A percentile compares a stretch with the other conserved stretches of the same genome.
Conservation (phyloP, 1,284 basidiomycete species). For the Boletus sp. region DNA sequence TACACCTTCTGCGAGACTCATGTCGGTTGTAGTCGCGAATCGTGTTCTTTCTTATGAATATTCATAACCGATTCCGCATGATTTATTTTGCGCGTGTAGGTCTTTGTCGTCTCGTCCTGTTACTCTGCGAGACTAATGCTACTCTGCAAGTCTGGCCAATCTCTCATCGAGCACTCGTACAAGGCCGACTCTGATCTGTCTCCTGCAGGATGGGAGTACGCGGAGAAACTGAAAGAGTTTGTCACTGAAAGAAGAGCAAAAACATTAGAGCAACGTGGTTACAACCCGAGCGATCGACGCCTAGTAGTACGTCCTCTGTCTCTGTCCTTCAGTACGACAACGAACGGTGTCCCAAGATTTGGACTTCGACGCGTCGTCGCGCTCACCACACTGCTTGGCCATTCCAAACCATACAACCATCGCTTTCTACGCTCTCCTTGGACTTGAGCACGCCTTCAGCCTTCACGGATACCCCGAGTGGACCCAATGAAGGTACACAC, state of each 20-base stretch:
- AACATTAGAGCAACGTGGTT: conserved; percentile 67
- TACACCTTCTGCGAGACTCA: conserved; percentile 2
- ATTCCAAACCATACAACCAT: conserved; percentile 58
- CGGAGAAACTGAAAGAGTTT: conserved; percentile 84
- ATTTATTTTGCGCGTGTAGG: conserved; percentile 92
- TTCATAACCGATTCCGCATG: conserved; percentile 88
- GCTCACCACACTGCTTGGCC: conserved; percentile 97
- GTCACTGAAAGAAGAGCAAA: conserved; percentile 77
- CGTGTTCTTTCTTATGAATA: conserved; percentile 98
- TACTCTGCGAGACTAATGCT: conserved; percentile 5
- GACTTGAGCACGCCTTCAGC: neutral
- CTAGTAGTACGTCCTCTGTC: conserved; percentile 63
- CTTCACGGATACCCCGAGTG: neutral
- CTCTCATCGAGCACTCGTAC: conserved; percentile 97
- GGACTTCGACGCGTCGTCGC: conserved; percentile 93
- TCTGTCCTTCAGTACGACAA: neutral
- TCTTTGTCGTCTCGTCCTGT: neutral
- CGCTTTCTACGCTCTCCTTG: conserved; percentile 19
- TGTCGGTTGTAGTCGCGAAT: conserved; percentile 72
- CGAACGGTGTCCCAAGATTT: conserved; percentile 62
- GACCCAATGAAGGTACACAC: conserved; percentile 20
- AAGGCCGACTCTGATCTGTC: conserved; percentile 98
- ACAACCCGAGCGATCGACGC: conserved; percentile 65
- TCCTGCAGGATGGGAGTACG: conserved; percentile 94
- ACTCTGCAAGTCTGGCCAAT: conserved; percentile 76